Evolutionary conservation across 2,329 filamentous ascomycete genomes (phyloP).

Genomic region (Plenodomus biglobosus): DNA sequence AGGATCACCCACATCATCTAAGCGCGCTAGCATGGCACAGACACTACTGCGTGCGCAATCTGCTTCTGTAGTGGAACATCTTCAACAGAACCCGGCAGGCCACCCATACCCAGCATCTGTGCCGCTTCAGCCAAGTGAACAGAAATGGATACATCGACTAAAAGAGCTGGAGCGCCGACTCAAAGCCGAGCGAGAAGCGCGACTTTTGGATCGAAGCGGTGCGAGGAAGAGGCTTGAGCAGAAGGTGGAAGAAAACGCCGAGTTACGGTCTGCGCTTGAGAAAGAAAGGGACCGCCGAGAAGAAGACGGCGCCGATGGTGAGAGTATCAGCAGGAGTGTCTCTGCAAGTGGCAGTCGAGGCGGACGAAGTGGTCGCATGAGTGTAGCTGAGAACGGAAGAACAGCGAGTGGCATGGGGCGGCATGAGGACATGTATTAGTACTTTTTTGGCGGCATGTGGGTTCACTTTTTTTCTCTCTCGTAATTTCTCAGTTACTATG

Average conservation of each 20-base stretch:
- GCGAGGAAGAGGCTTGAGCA: constrained; percentile 79
- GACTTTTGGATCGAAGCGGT: constrained; percentile 80
- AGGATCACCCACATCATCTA: constrained; percentile 37
- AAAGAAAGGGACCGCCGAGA: constrained; percentile 50
- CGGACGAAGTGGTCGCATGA: constrained; percentile 22
- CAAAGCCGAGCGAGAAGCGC: constrained; percentile 84
- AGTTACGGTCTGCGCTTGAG: constrained; percentile 66
- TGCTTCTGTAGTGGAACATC: constrained; percentile 52
- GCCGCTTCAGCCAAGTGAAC: constrained; percentile 58
- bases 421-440: constrained; percentile 28
- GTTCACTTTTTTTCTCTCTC: constrained; percentile 1
- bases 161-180: constrained; percentile 85
- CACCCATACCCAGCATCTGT: constrained; percentile 40
- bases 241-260: constrained; percentile 71
- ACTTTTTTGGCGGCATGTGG: constrained; percentile 1
- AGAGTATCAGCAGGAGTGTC: constrained; percentile 14
- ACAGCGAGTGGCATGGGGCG: constrained; percentile 11
- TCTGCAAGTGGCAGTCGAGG: constrained; percentile 22
- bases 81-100: constrained; percentile 29
- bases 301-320: constrained; percentile 17
- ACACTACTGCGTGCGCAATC: constrained; percentile 60
- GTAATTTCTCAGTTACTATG: constrained; percentile 1
- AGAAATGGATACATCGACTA: constrained; percentile 81
- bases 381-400: constrained; percentile 19
- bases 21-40: constrained; percentile 51